These are phyloP conservation scores for Fusarium sp. DNA, from an alignment of 2,329 filamentous ascomycete genomes.

Conservation along the genomic window DNA sequence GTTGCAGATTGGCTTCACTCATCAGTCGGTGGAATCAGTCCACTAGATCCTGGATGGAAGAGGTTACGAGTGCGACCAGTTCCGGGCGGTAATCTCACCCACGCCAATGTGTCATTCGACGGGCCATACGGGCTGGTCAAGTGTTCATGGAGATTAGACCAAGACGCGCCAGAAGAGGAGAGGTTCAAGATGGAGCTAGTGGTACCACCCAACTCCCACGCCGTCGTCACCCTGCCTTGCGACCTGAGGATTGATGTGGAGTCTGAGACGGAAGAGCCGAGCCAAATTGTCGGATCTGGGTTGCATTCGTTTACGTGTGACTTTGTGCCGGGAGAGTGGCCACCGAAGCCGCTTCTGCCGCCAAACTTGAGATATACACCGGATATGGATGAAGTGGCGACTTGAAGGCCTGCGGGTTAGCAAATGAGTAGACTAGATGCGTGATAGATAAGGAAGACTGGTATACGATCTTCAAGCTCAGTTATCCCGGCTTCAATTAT, in stretches of 20 bases:
- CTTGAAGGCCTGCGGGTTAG: neutral
- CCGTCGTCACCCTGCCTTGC: neutral
- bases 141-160: neutral
- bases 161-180: neutral
- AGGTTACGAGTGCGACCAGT: neutral
- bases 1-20: slow-evolving; percentile 60
- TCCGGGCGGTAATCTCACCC: neutral
- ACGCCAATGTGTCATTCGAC: neutral
- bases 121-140: neutral
- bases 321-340: neutral
- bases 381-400: neutral
- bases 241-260: neutral
- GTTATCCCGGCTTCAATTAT: too few species aligned
- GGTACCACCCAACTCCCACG: neutral
- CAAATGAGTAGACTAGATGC: neutral
- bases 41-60: neutral
- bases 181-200: neutral
- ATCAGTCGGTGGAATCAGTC: neutral
- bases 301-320: neutral
- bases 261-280: neutral
- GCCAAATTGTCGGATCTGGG: neutral
- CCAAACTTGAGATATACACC: neutral
- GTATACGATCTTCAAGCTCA: too few species aligned
- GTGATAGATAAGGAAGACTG: neutral
- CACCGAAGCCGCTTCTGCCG: neutral